A percentile compares a stretch with the other conserved stretches of the same genome.
phyloP scores from a whole-genome alignment of 139 green algal genomes.

The Auxenochlorella pyrenoidosa region DNA sequence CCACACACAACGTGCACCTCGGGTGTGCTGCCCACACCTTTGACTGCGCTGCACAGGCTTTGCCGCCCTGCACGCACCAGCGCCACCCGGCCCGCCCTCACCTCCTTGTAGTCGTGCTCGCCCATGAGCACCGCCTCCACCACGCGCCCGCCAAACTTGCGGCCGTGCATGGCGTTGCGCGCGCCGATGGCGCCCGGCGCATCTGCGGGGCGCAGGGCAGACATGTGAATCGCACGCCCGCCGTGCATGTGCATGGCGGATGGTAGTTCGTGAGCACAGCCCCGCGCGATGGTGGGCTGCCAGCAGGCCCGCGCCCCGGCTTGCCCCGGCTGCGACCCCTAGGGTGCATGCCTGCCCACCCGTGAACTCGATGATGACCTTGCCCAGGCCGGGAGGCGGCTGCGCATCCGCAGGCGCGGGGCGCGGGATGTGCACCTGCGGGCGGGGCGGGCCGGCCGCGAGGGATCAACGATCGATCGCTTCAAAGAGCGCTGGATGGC shows the following conservation, averaged over 20 bases:
- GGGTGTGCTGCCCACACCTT: too few species aligned
- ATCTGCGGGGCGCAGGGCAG: conserved; percentile 50
- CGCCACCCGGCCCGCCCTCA: too few species aligned
- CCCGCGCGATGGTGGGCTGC: neutral
- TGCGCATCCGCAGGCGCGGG: conserved; percentile 51
- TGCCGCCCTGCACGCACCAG: too few species aligned
- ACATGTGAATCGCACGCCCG: neutral
- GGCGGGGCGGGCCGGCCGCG: conserved; percentile 15
- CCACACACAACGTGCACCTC: too few species aligned
- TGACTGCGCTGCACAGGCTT: too few species aligned
- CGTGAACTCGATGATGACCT: conserved; percentile 86
- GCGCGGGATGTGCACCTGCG: conserved; percentile 78
- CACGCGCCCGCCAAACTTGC: conserved; percentile 84
- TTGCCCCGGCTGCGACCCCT: too few species aligned
- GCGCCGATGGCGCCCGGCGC: conserved; percentile 64
- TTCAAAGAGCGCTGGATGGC: too few species aligned
- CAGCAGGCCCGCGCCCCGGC: neutral
- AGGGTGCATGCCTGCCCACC: too few species aligned
- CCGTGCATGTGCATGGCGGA: too few species aligned
- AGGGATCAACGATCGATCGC: too few species aligned
- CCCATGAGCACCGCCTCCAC: conserved; percentile 80
- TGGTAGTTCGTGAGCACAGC: too few species aligned
- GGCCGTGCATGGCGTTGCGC: conserved; percentile 84
- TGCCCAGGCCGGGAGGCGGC: conserved; percentile 72
- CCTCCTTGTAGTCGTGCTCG: conserved; percentile 67